Base-by-base conservation (phyloP, 1,284 basidiomycete genomes). In the Coniferiporia weirii region DNA sequence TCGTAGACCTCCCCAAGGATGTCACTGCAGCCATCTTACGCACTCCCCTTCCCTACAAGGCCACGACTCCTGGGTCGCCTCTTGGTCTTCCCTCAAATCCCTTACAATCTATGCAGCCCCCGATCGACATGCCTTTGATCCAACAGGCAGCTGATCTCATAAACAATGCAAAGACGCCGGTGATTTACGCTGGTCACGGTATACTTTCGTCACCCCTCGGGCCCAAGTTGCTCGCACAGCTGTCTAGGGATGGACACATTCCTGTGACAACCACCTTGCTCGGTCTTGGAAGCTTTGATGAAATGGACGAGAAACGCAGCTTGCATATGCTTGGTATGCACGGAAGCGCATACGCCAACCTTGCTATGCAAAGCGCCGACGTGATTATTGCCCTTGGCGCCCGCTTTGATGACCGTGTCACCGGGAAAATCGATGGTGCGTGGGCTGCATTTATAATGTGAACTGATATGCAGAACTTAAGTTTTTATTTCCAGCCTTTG, bases 251-350 rank as follows among this genome's bases (percentile, higher is more conserved):
- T 65, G 95, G 92, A 59, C 92, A 94, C 73, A 98, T 99, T 64
- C 96, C 96, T 58, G 95, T 99, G 44, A 97, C 93, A 59, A 99
- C 96, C 15, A 98, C 95, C 27, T 78, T 99, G 17, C 95, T 97
- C 71, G 96, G 95, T 61, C 87, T 99, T 44, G 97, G 96, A 61
- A 88, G 91, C 1, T 99, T 93, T 70, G 94, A 99, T 74, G 97
- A 99, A 80, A 83, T 81, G 61, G 84, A 94, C 73, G 85, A 89
- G 59, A 84, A 89, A 57, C 86, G 85, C 72, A 89, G 89, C 65
- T 77, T 99, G 70, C 95, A 98, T 75, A 98, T 99, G 96, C 85
- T 99, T 59, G 96, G 96, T 65, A 98, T 99, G 96, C 96, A 99
- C 78, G 97, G 97, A 4, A 88, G 87, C 13, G 95, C 95, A 1